These are phyloP conservation scores for Cadophora luteo-olivacea DNA, from an alignment of 2,329 filamentous ascomycete genomes.

Conservation along the genomic window DNA sequence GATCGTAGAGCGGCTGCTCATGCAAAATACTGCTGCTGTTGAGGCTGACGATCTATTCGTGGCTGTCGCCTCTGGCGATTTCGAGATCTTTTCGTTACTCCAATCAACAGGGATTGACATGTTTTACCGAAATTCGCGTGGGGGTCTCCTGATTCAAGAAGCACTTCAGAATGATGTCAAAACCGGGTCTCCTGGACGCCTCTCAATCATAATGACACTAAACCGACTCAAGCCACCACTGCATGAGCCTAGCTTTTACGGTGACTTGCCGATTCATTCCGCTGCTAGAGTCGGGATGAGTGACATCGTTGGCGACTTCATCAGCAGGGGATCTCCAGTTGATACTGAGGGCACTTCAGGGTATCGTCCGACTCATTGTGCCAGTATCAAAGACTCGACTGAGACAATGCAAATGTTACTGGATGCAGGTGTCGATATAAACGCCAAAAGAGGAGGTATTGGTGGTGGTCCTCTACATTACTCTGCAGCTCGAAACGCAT, in stretches of 20 bases:
- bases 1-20: not conserved
- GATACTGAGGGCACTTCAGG: not conserved
- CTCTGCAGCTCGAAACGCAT: not conserved
- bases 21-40: not conserved
- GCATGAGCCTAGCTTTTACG: not conserved
- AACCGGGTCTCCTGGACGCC: not conserved
- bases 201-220: not conserved
- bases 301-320: not conserved
- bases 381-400: not conserved
- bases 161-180: not conserved
- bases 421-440: not conserved
- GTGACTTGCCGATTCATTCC: not conserved
- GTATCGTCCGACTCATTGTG: not conserved
- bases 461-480: not conserved
- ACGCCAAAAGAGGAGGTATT: not conserved
- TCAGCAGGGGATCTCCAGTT: not conserved
- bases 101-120: not conserved
- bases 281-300: not conserved
- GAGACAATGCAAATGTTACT: not conserved
- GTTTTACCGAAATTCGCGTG: not conserved
- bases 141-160: not conserved
- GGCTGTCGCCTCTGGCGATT: not conserved
- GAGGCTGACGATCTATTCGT: not conserved
- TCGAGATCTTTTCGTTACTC: not conserved
- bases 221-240: not conserved